Conservation (phyloP, 495 filamentous ascomycete species). For the Durotheca rogersii region DNA sequence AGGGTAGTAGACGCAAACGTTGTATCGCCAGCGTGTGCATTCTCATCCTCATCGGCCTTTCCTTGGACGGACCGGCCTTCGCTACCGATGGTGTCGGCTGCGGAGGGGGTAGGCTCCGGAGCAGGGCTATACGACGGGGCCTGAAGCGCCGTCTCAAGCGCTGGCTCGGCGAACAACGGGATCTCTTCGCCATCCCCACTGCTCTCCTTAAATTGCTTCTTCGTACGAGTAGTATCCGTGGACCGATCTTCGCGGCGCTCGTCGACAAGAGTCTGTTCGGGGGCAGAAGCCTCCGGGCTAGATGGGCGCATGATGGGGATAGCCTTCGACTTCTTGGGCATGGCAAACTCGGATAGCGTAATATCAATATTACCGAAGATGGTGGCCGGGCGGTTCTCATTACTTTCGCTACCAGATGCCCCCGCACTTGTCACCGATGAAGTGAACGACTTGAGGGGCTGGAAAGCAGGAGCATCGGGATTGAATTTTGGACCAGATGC, state of each 20-base stretch:
- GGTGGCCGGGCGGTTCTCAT: conserved; percentile 44
- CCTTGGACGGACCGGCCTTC: conserved; percentile 30
- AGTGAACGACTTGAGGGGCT: conserved; percentile 53
- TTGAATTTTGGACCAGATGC: conserved; percentile 69
- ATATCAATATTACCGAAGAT: conserved; percentile 80
- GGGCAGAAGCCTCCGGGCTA: conserved; percentile 35
- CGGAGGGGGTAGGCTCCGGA: conserved; percentile 33
- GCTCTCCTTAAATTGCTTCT: conserved; percentile 62
- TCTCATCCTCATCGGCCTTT: conserved; percentile 51
- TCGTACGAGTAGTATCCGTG: conserved; percentile 62
- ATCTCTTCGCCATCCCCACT: conserved; percentile 65
- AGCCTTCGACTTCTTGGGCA: conserved; percentile 75
- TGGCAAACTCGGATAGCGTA: conserved; percentile 54
- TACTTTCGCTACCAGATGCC: conserved; percentile 39
- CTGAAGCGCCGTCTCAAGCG: conserved; percentile 48
- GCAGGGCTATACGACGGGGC: conserved; percentile 32
- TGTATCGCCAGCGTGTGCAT: conserved; percentile 39
- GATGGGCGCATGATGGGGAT: conserved; percentile 77
- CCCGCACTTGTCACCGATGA: conserved; percentile 41
- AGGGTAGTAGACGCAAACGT: conserved; percentile 47
- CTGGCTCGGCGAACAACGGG: conserved; percentile 62
- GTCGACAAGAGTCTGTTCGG: conserved; percentile 31
- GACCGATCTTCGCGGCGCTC: conserved; percentile 56
- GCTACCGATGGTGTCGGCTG: conserved; percentile 27
- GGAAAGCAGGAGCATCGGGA: conserved; percentile 78